These are phyloP conservation scores for Penicillium sp. DNA, from an alignment of 2,329 filamentous ascomycete genomes.

Conservation along the genomic window DNA sequence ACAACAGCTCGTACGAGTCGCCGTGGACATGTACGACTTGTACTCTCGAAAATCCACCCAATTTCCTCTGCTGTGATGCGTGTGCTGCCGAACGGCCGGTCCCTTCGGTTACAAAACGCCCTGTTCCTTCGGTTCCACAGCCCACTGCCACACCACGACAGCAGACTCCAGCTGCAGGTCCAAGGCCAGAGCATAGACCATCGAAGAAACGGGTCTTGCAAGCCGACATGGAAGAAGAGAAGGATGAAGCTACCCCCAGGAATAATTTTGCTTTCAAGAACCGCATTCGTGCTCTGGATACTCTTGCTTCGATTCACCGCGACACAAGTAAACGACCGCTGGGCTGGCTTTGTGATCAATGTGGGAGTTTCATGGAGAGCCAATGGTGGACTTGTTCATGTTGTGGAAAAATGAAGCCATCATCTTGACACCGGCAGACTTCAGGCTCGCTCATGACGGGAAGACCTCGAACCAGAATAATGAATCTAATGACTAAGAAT, in stretches of 20 bases:
- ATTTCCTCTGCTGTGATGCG: conserved; percentile 61
- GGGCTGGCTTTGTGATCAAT: conserved; percentile 61
- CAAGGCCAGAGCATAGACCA: conserved; percentile 9
- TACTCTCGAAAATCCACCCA: conserved; percentile 63
- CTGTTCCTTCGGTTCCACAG: conserved; percentile 31
- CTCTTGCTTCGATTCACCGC: conserved; percentile 40
- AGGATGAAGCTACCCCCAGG: conserved; percentile 11
- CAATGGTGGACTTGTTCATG: conserved; percentile 65
- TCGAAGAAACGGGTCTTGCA: conserved; percentile 26
- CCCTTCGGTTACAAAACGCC: conserved; percentile 45
- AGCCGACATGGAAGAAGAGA: conserved; percentile 5
- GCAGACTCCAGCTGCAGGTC: background rate
- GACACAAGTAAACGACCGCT: conserved; percentile 50
- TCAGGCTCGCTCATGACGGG: background rate
- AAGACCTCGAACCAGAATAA: background rate
- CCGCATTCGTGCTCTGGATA: conserved; percentile 37
- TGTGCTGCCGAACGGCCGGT: conserved; percentile 58
- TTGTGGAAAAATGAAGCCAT: conserved; percentile 61
- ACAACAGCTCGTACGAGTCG: conserved; percentile 38
- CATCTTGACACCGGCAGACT: conserved; percentile 36
- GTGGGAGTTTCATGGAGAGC: conserved; percentile 64
- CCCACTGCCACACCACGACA: conserved; percentile 6
- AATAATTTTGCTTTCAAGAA: conserved; percentile 31
- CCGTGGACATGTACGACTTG: conserved; percentile 63
- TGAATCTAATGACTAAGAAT: background rate